Percentiles rank a stretch among this genome's conserved stretches.
Evolutionary conservation across 169 alveolate genomes (phyloP).

Genomic region (Plasmodium adleri): DNA sequence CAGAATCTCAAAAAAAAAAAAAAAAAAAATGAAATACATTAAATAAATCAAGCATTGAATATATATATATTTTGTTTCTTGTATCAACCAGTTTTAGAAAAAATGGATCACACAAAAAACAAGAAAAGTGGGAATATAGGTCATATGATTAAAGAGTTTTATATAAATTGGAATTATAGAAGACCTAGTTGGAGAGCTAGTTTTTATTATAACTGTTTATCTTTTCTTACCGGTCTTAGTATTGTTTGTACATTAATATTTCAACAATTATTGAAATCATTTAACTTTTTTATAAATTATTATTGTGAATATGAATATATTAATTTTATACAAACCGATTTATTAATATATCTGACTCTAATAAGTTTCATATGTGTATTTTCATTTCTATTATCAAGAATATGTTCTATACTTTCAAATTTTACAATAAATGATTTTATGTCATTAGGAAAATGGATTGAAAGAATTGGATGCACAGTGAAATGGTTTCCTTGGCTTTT

Average conservation of each 20-base stretch:
- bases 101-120: conserved; percentile 41
- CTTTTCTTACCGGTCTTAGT: conserved; percentile 78
- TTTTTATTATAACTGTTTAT: conserved; percentile 79
- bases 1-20: background rate
- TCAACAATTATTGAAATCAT: conserved; percentile 81
- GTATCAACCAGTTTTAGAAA: background rate
- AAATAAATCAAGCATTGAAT: background rate
- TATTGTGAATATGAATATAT: conserved; percentile 82
- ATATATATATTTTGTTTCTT: background rate
- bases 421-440: conserved; percentile 87
- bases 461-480: conserved; percentile 86
- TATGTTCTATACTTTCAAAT: conserved; percentile 85
- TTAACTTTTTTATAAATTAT: conserved; percentile 83
- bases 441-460: conserved; percentile 85
- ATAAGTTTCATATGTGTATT: conserved; percentile 73
- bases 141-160: conserved; percentile 52
- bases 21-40: conserved; percentile 3
- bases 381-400: conserved; percentile 72
- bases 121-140: conserved; percentile 34
- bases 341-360: conserved; percentile 74
- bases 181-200: conserved; percentile 88
- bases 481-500: conserved; percentile 89
- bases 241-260: conserved; percentile 78
- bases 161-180: conserved; percentile 84
- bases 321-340: conserved; percentile 78